Evolutionary conservation across 345 rosid species (phyloP).

Genomic region (Cardiospermum halicacabum): DNA sequence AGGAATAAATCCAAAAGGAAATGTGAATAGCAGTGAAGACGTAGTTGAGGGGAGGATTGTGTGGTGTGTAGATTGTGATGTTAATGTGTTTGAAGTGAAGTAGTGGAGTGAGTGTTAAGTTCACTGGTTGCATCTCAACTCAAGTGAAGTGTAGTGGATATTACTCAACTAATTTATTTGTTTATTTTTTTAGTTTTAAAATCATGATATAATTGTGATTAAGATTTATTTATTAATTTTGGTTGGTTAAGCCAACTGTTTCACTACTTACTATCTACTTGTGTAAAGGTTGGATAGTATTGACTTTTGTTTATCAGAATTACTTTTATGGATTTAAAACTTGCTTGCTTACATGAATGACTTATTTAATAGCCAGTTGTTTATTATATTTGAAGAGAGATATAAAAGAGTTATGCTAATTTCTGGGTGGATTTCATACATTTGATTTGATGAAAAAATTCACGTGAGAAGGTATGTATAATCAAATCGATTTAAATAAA

Average conservation of each 20-base stretch:
- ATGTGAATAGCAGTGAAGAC: slow-evolving; percentile 16
- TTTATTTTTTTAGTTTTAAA: too few species aligned
- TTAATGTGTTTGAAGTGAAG: slow-evolving; percentile 15
- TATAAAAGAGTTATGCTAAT: too few species aligned
- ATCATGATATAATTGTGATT: background rate
- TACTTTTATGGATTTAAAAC: background rate
- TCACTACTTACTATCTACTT: too few species aligned
- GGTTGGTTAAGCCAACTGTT: too few species aligned
- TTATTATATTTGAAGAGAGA: too few species aligned
- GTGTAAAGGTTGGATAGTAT: too few species aligned
- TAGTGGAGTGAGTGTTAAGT: slow-evolving; percentile 56
- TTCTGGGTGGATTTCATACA: too few species aligned
- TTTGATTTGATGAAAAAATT: too few species aligned
- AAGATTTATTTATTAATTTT: background rate
- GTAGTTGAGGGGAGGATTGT: slow-evolving; percentile 25
- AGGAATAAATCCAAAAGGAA: background rate
- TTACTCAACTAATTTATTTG: slow-evolving; percentile 13
- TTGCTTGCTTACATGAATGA: background rate
- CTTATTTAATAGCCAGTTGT: too few species aligned
- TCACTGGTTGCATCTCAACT: slow-evolving; percentile 19
- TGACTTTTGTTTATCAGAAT: background rate
- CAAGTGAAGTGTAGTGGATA: slow-evolving; percentile 10
- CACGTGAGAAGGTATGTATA: too few species aligned
- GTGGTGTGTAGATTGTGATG: background rate
- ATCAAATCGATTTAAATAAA: too few species aligned